Evolutionary conservation across 768 basidiomycete genomes (phyloP).

Genomic region (Leucosporidium creatinivorum): DNA sequence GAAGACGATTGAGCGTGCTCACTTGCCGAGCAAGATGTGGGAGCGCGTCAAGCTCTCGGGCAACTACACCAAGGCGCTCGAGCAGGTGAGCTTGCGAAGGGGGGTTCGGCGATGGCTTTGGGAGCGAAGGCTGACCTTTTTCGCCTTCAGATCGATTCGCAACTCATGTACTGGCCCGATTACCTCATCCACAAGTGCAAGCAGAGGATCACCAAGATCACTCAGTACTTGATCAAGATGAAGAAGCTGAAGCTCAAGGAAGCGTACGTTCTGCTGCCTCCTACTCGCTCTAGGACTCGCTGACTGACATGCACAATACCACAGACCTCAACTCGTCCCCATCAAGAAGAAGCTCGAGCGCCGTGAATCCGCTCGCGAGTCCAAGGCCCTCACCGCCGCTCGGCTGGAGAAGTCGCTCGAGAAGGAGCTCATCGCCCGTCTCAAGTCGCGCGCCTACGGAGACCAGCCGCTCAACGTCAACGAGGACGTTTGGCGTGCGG

Average conservation of each 20-base stretch:
- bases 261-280: constrained; percentile 22
- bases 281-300: background rate
- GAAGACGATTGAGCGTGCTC: constrained; percentile 96
- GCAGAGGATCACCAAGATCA: constrained; percentile 97
- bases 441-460: constrained; percentile 94
- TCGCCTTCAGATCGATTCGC: constrained; percentile 69
- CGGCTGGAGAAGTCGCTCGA: constrained; percentile 91
- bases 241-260: constrained; percentile 53
- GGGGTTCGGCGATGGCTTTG: background rate
- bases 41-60: constrained; percentile 85
- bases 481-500: constrained; percentile 88
- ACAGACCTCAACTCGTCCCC: constrained; percentile 82
- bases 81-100: constrained; percentile 60
- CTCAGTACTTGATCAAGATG: constrained; percentile 99
- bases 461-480: constrained; percentile 97
- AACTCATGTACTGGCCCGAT: constrained; percentile 97
- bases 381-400: constrained; percentile 91
- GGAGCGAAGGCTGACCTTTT: background rate
- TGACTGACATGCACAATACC: too few species aligned
- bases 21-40: constrained; percentile 96
- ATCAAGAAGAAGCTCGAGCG: constrained; percentile 96
- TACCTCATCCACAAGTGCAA: constrained; percentile 98
- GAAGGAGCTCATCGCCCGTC: constrained; percentile 87
- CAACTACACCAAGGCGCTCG: constrained; percentile 88
- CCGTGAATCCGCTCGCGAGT: constrained; percentile 82